Base-by-base conservation (phyloP, 495 filamentous ascomycete genomes). In the Penicillium fimorum region DNA sequence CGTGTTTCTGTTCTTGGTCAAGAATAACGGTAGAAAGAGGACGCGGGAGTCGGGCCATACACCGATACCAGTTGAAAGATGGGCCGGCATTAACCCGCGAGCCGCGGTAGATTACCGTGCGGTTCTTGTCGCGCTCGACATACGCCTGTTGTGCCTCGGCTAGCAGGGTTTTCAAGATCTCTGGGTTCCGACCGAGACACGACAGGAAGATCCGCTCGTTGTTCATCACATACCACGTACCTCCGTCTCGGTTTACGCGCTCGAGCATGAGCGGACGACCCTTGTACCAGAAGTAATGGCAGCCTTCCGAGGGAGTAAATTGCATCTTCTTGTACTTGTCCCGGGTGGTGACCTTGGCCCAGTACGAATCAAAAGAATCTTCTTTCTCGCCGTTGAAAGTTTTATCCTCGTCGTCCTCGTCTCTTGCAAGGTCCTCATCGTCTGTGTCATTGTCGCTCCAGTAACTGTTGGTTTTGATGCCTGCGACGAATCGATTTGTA, bases 1-100 rank as follows among this genome's bases (percentile, higher is more conserved):
- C 78, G 10, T 83, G 67, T 73, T 96, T 97, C 68, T 90, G 83
- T 32, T 75, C 66, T 24, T 81, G 77, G 56, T 96, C 92, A 15
- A 97, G 75, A 2, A 94, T 85, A 0, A 96, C 92, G 0, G 92
- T 96, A 4, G 82, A 80, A 75, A 97, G 84, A 3, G 92, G 87
- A 24, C 92, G 76, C 1, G 87, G 85, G 0, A 88, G 83, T n/a
- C 89, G 71, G 35, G 82, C 80, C 53, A 87, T 86, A 22, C 86
- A 86, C 55, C 82, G 79, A 24, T 74, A 63, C 90, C 90, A 94
- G 55, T 66, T 70, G 57, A 74, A 73, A 2, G 78, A 65, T 2
- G 68, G 67, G 3, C 73, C 65, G 13, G 45, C 41, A 5, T 35
- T 38, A 30, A 57, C 51, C 29, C 65, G 57, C 46, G 70, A 64